A percentile compares a stretch with the other conserved stretches of the same genome.
Conservation (phyloP, 169 alveolate species). For the Plasmodium yoelii region DNA sequence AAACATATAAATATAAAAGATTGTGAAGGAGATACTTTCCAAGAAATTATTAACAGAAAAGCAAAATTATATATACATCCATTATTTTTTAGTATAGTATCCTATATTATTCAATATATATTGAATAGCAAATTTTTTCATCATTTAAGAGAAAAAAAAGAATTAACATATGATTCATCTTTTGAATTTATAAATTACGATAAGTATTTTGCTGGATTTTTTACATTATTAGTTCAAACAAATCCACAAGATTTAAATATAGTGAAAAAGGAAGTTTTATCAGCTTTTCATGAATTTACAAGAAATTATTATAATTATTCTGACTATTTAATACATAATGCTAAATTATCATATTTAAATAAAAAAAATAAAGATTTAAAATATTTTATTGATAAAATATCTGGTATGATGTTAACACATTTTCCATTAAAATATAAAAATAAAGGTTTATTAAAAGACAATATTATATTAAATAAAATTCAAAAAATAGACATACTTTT, state of each 20-base stretch:
- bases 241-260: conserved; percentile 80
- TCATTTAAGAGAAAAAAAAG: conserved; percentile 87
- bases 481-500: conserved; percentile 64
- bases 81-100: conserved; percentile 43
- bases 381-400: conserved; percentile 51
- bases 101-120: conserved; percentile 57
- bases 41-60: conserved; percentile 79
- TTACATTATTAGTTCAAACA: conserved; percentile 85
- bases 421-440: conserved; percentile 68
- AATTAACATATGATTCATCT: conserved; percentile 88
- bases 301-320: conserved; percentile 57
- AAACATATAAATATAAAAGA: conserved; percentile 59
- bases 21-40: conserved; percentile 74
- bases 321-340: conserved; percentile 68
- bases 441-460: conserved; percentile 44
- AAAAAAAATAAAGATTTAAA: conserved; percentile 76
- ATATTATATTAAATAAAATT: conserved; percentile 51
- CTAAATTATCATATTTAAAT: conserved; percentile 57
- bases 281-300: conserved; percentile 36
- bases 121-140: conserved; percentile 69
- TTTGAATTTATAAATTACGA: conserved; percentile 87
- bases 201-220: conserved; percentile 85
- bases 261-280: conserved; percentile 79
- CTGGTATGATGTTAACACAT: conserved; percentile 61
- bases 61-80: conserved; percentile 77